A percentile compares a stretch with the other conserved stretches of the same genome.
phyloP scores from a whole-genome alignment of 306 rosid species.

The Vigna angularis region DNA sequence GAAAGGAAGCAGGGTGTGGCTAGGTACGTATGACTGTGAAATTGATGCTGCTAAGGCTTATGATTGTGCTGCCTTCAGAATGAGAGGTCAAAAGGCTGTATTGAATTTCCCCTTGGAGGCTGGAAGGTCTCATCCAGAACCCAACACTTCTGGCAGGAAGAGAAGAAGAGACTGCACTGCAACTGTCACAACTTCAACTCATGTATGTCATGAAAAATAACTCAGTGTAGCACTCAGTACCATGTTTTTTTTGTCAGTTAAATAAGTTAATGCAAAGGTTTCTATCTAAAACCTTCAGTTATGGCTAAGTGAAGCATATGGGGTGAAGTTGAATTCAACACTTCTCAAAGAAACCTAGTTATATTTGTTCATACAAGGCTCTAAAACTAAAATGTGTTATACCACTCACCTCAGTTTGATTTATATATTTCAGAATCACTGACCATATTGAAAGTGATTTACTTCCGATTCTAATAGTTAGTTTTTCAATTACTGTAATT shows the following conservation, averaged over 20 bases:
- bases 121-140: constrained; percentile 53
- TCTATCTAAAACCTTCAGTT: neutral
- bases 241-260: neutral
- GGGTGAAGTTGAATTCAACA: neutral
- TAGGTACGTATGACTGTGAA: constrained; percentile 77
- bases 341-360: neutral
- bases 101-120: constrained; percentile 81
- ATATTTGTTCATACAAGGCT: neutral
- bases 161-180: constrained; percentile 42
- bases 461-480: neutral
- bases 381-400: neutral
- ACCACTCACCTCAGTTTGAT: neutral
- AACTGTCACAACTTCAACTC: constrained; percentile 18
- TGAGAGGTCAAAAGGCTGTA: constrained; percentile 80
- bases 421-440: neutral
- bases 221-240: neutral
- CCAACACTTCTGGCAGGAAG: constrained; percentile 49
- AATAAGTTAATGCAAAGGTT: neutral
- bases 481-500: neutral
- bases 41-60: constrained; percentile 85
- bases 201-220: neutral
- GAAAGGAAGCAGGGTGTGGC: constrained; percentile 79
- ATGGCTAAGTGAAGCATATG: neutral
- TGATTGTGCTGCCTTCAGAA: constrained; percentile 78
- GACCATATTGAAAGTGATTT: neutral